Base-by-base conservation (phyloP, 73 alveolate genomes). In the Blepharisma japonicum region DNA sequence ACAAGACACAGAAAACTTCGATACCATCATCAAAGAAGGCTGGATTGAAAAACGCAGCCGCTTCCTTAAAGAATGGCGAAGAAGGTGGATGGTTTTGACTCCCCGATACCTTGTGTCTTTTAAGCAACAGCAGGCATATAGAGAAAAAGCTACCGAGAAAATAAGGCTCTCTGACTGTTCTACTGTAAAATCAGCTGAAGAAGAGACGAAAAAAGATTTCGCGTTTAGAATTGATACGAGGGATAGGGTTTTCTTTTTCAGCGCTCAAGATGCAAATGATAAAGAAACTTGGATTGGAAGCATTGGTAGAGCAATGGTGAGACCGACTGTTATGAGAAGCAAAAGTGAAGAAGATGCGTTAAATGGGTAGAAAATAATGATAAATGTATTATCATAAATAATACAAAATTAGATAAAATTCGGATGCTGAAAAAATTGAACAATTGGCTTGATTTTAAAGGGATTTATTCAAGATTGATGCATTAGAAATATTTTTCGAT, bases 171-270 rank as follows among this genome's bases (percentile, higher is more conserved):
- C 27, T 6, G 84, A 77, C 18, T 77, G 84, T 45, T 23, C 66
- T 6, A 77, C 84, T 20, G 84, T 77, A 7, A 77, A 77, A 54
- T 53, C 84, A 6, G 80, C 84, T 7, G 84, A 77, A 4, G 84
- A 77, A 9, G 84, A 77, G 48, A 25, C 20, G 2, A 27, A 55
- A 18, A 77, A 77, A 9, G 84, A 77, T 7, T 20, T 8, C 48
- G 55, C 66, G n/a, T 77, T 77, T 56, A n/a, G 78, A 45, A 47
- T 70, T 45, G 80, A 70, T 70, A 70, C 80, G 14, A 45, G 66
- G 27, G 68, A 70, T 4, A 23, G 80, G 27, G 27, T n/a, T 70
- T 70, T 45, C 46, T 70, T 14, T 45, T 70, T 70, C 66, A 14
- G 76, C 32, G 80, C 66, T 45, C 11, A 18, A 45, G 80, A 70